phyloP scores from a whole-genome alignment of 139 green algal genomes.

The Ostreobium quekettii region DNA sequence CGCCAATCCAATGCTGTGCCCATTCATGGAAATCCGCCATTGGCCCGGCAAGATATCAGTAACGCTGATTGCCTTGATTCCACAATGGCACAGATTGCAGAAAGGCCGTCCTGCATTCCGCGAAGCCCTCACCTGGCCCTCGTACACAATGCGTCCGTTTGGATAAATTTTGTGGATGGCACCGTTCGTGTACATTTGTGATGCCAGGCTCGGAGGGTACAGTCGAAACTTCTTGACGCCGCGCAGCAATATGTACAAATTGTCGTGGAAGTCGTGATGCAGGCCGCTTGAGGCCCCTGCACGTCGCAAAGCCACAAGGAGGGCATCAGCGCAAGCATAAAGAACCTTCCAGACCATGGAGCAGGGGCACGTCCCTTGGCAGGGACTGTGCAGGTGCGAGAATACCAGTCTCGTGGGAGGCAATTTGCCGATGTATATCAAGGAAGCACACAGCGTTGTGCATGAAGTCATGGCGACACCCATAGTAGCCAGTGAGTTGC shows the following conservation, averaged over 20 bases:
- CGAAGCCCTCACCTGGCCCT: slow-evolving; percentile 46
- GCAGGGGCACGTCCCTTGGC: not conserved
- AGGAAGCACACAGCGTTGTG: no score
- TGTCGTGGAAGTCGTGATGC: slow-evolving; percentile 89
- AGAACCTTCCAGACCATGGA: not conserved
- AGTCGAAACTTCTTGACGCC: slow-evolving; percentile 76
- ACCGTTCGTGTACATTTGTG: slow-evolving; percentile 64
- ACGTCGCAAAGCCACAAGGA: not conserved
- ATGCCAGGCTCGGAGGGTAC: slow-evolving; percentile 45
- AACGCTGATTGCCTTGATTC: no score
- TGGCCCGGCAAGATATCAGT: no score
- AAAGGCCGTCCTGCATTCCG: no score
- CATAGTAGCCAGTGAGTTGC: no score
- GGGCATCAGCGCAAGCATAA: not conserved
- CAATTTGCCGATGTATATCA: not conserved
- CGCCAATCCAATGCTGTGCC: no score
- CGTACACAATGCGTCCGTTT: slow-evolving; percentile 82
- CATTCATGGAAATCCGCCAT: no score
- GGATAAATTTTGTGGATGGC: slow-evolving; percentile 35
- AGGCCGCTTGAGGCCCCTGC: slow-evolving; percentile 63
- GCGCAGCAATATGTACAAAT: slow-evolving; percentile 76
- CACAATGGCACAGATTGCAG: no score
- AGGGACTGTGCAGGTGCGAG: not conserved
- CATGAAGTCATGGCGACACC: no score
- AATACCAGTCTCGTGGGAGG: not conserved